Evolutionary conservation across 306 rosid genomes (phyloP).

Genomic region (Lathyrus sativus): DNA sequence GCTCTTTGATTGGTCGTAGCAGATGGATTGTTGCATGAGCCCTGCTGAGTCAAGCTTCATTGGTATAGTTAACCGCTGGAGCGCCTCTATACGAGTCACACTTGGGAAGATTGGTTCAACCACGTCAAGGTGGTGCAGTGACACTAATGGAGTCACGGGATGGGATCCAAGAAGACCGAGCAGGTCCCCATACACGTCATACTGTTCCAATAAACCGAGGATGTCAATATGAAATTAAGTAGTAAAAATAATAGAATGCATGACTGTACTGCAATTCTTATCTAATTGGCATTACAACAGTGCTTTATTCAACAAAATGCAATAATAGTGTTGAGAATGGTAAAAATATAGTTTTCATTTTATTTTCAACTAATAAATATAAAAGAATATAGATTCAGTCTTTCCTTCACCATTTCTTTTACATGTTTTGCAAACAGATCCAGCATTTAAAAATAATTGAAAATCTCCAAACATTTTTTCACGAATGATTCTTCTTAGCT

Average conservation of each 20-base stretch:
- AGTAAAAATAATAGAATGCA: conserved; percentile 20
- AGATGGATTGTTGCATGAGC: conserved; percentile 93
- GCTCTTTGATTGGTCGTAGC: conserved; percentile 65
- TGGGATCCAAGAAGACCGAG: conserved; percentile 97
- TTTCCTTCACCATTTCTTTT: neutral
- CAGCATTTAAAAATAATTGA: neutral
- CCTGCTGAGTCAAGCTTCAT: conserved; percentile 89
- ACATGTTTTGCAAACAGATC: neutral
- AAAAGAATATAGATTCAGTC: neutral
- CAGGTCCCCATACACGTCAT: conserved; percentile 91
- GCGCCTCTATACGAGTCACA: conserved; percentile 69
- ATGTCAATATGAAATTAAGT: conserved; percentile 15
- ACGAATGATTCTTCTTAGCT: neutral
- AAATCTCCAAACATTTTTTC: neutral
- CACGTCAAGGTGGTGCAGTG: conserved; percentile 94
- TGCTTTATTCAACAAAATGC: conserved; percentile 24
- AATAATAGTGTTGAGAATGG: neutral
- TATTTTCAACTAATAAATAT: too few species aligned
- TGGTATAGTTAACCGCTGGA: conserved; percentile 67
- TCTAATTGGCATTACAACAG: neutral
- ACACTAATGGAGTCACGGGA: conserved; percentile 89
- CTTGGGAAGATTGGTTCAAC: conserved; percentile 97
- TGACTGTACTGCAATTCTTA: neutral
- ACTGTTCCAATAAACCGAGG: conserved; percentile 55
- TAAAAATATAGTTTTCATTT: conserved; percentile 2